Conservation (phyloP, 208 protist genomes). For the Leishmania tarentolae region DNA sequence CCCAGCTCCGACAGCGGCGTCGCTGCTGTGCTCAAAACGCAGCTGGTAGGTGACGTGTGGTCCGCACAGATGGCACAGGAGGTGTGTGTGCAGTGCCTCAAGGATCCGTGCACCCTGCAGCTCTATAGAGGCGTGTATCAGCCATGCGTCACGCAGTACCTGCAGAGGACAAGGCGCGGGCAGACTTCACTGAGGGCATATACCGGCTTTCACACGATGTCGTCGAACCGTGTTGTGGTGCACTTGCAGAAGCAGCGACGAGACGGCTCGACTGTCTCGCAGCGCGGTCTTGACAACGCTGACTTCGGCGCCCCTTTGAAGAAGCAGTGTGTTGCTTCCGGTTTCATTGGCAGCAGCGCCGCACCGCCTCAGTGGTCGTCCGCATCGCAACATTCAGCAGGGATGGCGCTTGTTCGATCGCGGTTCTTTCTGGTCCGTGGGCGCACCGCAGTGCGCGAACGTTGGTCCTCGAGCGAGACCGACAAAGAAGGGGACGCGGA, state of each 20-base stretch:
- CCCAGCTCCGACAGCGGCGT: constrained; percentile 16
- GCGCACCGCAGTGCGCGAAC: constrained; percentile 39
- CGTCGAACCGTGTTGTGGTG: constrained; percentile 57
- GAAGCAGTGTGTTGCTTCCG: constrained; percentile 40
- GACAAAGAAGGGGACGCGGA: constrained; percentile 15
- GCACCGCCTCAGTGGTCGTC: not conserved
- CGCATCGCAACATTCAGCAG: not conserved
- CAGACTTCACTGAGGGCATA: constrained; percentile 65
- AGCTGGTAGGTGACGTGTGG: constrained; percentile 58
- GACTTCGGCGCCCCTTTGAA: constrained; percentile 38
- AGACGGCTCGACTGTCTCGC: not conserved
- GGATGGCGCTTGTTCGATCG: constrained; percentile 56
- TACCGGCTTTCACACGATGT: constrained; percentile 59
- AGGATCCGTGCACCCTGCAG: constrained; percentile 60
- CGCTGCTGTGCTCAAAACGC: constrained; percentile 30
- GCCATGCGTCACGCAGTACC: constrained; percentile 55
- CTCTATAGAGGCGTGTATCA: constrained; percentile 57
- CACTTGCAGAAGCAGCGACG: constrained; percentile 6
- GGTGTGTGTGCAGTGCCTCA: constrained; percentile 68
- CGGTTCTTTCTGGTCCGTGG: constrained; percentile 53
- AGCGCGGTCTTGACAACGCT: constrained; percentile 3
- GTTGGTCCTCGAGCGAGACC: constrained; percentile 28
- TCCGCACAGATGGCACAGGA: constrained; percentile 41
- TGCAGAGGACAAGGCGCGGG: constrained; percentile 45
- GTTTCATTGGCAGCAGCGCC: constrained; percentile 30